Base-by-base conservation (phyloP, 2,329 filamentous ascomycete genomes). In the Cladosporium sp. region DNA sequence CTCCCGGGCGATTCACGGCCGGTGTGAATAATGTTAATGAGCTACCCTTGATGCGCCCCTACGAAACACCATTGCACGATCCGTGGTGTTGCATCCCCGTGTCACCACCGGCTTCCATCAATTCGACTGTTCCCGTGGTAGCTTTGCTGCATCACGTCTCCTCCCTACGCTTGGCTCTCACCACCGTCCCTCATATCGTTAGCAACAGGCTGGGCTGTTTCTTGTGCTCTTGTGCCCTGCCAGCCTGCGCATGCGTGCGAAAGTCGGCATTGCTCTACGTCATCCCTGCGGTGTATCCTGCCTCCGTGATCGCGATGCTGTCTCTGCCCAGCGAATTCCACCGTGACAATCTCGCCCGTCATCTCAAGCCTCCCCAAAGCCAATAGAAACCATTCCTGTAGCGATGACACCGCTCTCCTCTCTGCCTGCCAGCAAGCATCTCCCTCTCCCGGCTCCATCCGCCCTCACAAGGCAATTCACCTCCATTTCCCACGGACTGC, bases 401-500 rank as follows among this genome's bases (percentile, higher is more conserved):
- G 23, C 26, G 28, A 58, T 48, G 58, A 48, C 58, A 36, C 58
- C 58, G 39, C 39, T 60, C 13, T 59, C 11, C 23, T 59, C 10
- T 30, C 43, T 28, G 14, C 46, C 30, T 10, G 32, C 30, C 59
- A 63, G 30, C 32, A 56, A 32, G 36, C 23, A n/a, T 54, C 30
- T 54, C 30, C 51, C 25, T 63, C 49, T 46, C 30, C 59, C 30
- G 32, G 48, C 39, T 11, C 43, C 58, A 21, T 39, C 59, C 59
- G 46, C 32, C 8, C 59, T 28, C 48, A 25, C 59, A 63, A 28
- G 11, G 54, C 32, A 56, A 18, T 51, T 54, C 23, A 16, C 23
- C 34, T 58, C 56, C 56, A 39, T 36, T 18, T 58, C 54, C 21
- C 56, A 58, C 56, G 36, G 56, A 46, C 56, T 46, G 32, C 34